Conservation (phyloP, 2,329 filamentous ascomycete genomes). For the Chalaropsis thielavioides region DNA sequence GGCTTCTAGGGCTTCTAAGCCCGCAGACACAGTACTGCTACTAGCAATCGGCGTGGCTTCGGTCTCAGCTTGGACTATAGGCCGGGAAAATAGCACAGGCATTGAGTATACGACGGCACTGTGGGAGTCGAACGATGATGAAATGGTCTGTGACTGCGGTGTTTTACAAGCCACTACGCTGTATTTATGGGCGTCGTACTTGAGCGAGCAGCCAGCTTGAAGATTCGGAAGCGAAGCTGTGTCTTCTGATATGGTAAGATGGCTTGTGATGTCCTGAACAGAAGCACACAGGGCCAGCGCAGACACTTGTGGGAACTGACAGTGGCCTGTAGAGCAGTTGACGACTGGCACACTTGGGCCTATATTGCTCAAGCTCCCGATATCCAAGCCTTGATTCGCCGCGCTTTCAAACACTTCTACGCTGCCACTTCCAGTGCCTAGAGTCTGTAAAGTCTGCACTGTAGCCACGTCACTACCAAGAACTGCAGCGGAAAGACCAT, state of each 20-base stretch:
- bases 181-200: background rate
- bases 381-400: background rate
- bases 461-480: background rate
- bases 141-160: slow-evolving; percentile 19
- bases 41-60: background rate
- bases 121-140: slow-evolving; percentile 17
- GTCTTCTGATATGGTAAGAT: slow-evolving; percentile 11
- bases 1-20: slow-evolving; percentile 22
- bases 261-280: slow-evolving; percentile 21
- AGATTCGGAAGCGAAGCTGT: slow-evolving; percentile 19
- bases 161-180: slow-evolving; percentile 18
- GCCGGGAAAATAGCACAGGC: slow-evolving; percentile 23
- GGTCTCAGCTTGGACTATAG: slow-evolving; percentile 8
- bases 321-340: slow-evolving; percentile 19
- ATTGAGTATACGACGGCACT: slow-evolving; percentile 22
- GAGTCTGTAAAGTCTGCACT: slow-evolving; percentile 2
- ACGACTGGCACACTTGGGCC: background rate
- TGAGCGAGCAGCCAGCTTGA: slow-evolving; percentile 8
- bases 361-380: background rate
- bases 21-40: background rate
- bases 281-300: slow-evolving; percentile 21
- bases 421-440: background rate
- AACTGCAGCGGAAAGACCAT: background rate
- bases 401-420: background rate
- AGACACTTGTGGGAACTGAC: slow-evolving; percentile 19